Evolutionary conservation across 345 rosid genomes (phyloP), one percentile per base, ranked within the genome.

Genomic region (Hypericum androsaemum): DNA sequence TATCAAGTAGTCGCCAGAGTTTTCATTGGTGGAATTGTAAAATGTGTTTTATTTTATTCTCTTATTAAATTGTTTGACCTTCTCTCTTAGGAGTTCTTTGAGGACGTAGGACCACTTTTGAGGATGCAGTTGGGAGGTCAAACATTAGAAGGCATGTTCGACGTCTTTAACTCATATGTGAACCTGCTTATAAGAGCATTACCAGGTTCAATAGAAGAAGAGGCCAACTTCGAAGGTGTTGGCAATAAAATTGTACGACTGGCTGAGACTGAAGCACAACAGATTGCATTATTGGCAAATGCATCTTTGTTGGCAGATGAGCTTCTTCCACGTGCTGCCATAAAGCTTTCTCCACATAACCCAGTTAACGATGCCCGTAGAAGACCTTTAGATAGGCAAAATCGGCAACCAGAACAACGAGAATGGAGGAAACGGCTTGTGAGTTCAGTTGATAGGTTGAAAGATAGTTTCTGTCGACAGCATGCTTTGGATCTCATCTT

Each of bases 401-500:
- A 82, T 57, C 97, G 99, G 61, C 79, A 86, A 61, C 96, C 96
- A 64, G 99, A 94, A 68, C 99, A 86, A 69, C 80, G 99, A 66
- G 99, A 94, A 79, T 94, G 99, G 99, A 94, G 77, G 76, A 80
- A 85, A 71, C 82, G 92, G 63, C 92, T 94, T 62, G 77, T 72
- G 39, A 58, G 71, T 66, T 81, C 95, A 45, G 89, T 94, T 69
- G 99, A 88, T 66, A 80, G 87, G 59, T 69, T 94, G 54, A 94
- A 84, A 71, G 86, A 94, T 70, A 74, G 89, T 10, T 88, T 94
- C 68, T 94, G 99, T 67, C 95, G 75, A 43, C 97, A 80, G 52
- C 97, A 94, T 84, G 99, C 84, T n/a, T 77, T 94, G 47, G 96
- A 94, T 66, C 95, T 94, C 68, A 88, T 94, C 64, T 94, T 86